Percentiles rank a stretch among this genome's conserved stretches.
Conservation (phyloP, 306 rosid genomes). For the Psophocarpus tetragonolobus region DNA sequence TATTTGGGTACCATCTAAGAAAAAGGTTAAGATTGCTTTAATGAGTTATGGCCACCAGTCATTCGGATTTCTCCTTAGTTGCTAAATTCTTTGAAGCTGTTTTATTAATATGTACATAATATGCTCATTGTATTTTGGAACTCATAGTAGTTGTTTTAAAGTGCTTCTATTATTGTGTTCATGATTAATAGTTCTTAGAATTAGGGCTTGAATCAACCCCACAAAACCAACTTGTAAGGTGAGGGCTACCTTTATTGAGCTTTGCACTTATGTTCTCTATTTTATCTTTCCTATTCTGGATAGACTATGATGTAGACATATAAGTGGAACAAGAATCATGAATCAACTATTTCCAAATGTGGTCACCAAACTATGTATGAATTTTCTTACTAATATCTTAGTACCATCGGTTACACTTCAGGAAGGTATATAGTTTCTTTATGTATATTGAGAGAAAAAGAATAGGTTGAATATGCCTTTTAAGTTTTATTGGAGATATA, state of each 20-base stretch:
- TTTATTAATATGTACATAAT: conserved; percentile 18
- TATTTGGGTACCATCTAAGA: conserved; percentile 1
- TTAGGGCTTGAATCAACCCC: not conserved
- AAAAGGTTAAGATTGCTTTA: too few species aligned
- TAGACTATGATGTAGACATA: not conserved
- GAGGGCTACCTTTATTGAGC: not conserved
- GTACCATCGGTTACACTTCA: not conserved
- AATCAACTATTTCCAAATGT: not conserved
- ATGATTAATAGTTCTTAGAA: not conserved
- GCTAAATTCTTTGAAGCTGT: conserved; percentile 18
- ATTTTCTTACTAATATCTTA: conserved; percentile 3
- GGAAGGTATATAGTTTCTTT: not conserved
- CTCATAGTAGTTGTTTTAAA: conserved; percentile 12
- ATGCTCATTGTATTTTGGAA: conserved; percentile 20
- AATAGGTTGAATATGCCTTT: not conserved
- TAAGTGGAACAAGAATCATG: not conserved
- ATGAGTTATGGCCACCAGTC: too few species aligned
- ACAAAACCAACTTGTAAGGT: not conserved
- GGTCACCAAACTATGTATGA: not conserved
- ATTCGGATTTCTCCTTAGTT: too few species aligned
- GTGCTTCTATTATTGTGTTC: not conserved
- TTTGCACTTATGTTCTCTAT: not conserved
- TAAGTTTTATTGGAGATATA: not conserved
- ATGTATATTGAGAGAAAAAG: not conserved
- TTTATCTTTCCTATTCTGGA: conserved; percentile 1